Evolutionary conservation across 1,139 yeast species (phyloP).

Genomic region (Debaryomyces sp.): DNA sequence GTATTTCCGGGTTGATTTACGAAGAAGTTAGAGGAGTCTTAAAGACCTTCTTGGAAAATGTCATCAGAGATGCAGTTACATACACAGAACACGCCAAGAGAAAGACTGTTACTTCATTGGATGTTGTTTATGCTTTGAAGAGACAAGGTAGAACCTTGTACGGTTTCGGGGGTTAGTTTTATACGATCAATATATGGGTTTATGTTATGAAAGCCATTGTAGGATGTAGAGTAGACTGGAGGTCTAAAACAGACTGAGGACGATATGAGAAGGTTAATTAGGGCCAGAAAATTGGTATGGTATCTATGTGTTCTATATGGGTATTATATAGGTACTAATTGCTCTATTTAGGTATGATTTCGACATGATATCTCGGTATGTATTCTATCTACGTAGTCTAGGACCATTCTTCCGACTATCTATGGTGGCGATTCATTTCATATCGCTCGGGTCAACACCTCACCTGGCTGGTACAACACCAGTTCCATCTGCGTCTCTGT

Average conservation of each 20-base stretch:
- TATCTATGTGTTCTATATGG: no score
- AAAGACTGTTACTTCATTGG: slow-evolving; percentile 98
- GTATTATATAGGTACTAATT: no score
- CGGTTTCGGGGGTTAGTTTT: slow-evolving; percentile 96
- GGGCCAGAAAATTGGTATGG: background rate
- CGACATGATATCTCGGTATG: background rate
- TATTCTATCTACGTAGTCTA: background rate
- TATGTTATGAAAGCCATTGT: background rate
- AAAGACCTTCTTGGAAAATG: slow-evolving; percentile 94
- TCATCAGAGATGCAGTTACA: slow-evolving; percentile 98
- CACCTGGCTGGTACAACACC: slow-evolving; percentile 25
- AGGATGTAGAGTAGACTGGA: background rate
- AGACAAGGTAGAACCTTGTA: slow-evolving; percentile 99
- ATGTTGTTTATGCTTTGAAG: slow-evolving; percentile 98
- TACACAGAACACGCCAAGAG: slow-evolving; percentile 99
- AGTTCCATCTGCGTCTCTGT: slow-evolving; percentile 21
- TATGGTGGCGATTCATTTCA: background rate
- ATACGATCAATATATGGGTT: slow-evolving; percentile 5
- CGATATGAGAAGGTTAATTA: background rate
- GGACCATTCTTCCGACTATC: no score
- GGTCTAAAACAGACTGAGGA: no score
- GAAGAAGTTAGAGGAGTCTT: slow-evolving; percentile 98
- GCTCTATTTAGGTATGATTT: no score
- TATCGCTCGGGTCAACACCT: slow-evolving; percentile 15
- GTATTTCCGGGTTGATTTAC: slow-evolving; percentile 97